A percentile compares a stretch with the other conserved stretches of the same genome.
Evolutionary conservation across 768 basidiomycete genomes (phyloP).

Genomic region (Cystobasidium onofrii): DNA sequence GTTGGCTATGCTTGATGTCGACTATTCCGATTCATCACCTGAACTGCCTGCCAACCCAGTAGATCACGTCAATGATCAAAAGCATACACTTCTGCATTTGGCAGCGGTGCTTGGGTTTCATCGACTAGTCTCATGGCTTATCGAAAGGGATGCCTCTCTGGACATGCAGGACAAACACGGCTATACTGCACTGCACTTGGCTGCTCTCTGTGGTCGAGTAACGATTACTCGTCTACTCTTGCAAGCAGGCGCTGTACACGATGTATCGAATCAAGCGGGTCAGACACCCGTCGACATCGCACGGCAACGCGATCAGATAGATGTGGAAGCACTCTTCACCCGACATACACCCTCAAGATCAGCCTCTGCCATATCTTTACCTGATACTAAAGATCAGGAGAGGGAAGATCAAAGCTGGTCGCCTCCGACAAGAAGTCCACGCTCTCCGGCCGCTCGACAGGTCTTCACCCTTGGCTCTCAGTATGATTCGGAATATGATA

Average conservation of each 20-base stretch:
- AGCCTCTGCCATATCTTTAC: background rate
- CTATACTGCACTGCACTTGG: constrained; percentile 80
- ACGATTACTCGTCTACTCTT: constrained; percentile 62
- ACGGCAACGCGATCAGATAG: constrained; percentile 44
- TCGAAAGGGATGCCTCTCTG: constrained; percentile 64
- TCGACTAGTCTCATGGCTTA: constrained; percentile 61
- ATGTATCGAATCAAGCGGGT: constrained; percentile 44
- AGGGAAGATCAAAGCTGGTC: background rate
- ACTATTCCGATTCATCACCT: constrained; percentile 48
- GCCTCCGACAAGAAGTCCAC: background rate
- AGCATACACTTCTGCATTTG: constrained; percentile 83
- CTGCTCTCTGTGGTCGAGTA: constrained; percentile 59
- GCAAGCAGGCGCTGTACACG: constrained; percentile 66
- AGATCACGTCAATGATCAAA: constrained; percentile 60
- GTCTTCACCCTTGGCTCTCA: background rate
- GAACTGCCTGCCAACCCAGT: constrained; percentile 54
- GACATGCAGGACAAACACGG: constrained; percentile 83
- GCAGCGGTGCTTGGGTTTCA: constrained; percentile 70
- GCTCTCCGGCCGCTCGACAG: background rate
- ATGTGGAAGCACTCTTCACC: constrained; percentile 44
- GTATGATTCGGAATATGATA: background rate
- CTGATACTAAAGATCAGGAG: background rate
- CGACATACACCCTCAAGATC: constrained; percentile 40
- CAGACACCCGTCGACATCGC: constrained; percentile 47
- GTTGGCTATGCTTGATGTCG: constrained; percentile 65